A percentile compares a stretch with the other conserved stretches of the same genome.
Evolutionary conservation across 805 yeast species (phyloP).

Genomic region (Lachancea cidri): DNA sequence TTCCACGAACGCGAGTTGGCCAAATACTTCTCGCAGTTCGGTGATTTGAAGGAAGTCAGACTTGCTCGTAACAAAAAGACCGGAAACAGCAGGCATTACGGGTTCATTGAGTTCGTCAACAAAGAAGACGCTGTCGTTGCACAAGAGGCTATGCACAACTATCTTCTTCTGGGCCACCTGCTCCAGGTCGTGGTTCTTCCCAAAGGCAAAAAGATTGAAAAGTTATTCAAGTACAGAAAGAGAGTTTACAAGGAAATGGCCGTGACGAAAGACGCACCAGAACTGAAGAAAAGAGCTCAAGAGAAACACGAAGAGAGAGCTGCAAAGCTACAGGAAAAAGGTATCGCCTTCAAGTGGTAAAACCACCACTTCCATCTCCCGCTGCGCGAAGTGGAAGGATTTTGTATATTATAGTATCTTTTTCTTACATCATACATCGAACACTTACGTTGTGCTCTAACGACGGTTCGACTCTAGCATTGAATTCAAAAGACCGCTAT

Average conservation of each 20-base stretch:
- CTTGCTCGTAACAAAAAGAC: conserved; percentile 85
- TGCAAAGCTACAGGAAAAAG: conserved; percentile 32
- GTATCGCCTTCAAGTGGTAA: conserved; percentile 36
- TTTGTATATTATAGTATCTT: neutral
- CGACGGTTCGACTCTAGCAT: neutral
- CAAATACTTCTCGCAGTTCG: conserved; percentile 86
- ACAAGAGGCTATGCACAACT: conserved; percentile 94
- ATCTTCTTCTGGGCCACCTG: conserved; percentile 81
- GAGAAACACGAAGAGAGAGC: conserved; percentile 33
- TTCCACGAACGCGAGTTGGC: conserved; percentile 75
- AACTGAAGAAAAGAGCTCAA: conserved; percentile 30
- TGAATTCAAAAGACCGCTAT: neutral
- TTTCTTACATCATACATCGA: neutral
- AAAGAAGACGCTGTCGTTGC: conserved; percentile 80
- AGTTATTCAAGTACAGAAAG: conserved; percentile 34
- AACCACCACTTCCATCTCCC: neutral
- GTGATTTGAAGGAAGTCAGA: conserved; percentile 71
- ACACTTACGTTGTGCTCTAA: no score
- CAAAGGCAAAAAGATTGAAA: conserved; percentile 42
- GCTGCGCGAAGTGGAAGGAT: neutral
- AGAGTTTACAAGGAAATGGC: conserved; percentile 30
- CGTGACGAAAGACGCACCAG: conserved; percentile 28
- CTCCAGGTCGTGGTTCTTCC: conserved; percentile 56
- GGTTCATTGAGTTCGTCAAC: conserved; percentile 76
- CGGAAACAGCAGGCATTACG: conserved; percentile 89